Percentiles rank a stretch among this genome's conserved stretches.
Evolutionary conservation across 768 basidiomycete genomes (phyloP).

Genomic region (Termitomyces sp.): DNA sequence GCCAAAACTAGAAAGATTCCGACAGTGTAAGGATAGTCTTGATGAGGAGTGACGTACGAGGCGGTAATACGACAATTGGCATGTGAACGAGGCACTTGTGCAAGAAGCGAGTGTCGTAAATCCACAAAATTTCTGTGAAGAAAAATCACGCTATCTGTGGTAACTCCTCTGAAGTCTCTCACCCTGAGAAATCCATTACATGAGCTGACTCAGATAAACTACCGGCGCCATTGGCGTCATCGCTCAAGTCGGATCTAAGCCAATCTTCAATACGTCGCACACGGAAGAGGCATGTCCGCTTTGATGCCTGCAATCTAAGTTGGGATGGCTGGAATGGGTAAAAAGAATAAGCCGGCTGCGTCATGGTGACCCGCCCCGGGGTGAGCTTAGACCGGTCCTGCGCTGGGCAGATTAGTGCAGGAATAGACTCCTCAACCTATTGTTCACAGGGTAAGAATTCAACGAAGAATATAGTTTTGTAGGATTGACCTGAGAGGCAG

Average conservation of each 20-base stretch:
- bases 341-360: constrained; percentile 45
- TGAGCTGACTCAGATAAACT: constrained; percentile 31
- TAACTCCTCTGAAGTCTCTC: constrained; percentile 15
- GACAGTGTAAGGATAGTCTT: neutral
- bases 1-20: constrained; percentile 39
- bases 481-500: constrained; percentile 43
- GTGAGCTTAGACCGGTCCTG: constrained; percentile 20
- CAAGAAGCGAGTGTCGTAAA: constrained; percentile 8
- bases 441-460: neutral
- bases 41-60: constrained; percentile 27
- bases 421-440: constrained; percentile 9
- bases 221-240: constrained; percentile 28
- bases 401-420: constrained; percentile 9
- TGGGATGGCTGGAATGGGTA: constrained; percentile 60
- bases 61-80: constrained; percentile 25
- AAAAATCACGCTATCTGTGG: neutral
- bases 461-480: too few species aligned
- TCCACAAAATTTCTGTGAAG: constrained; percentile 3
- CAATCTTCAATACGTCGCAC: constrained; percentile 59
- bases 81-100: neutral
- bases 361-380: constrained; percentile 17
- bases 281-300: constrained; percentile 43
- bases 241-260: constrained; percentile 32
- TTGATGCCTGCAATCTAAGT: constrained; percentile 42
- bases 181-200: constrained; percentile 23